Evolutionary conservation across 768 basidiomycete genomes (phyloP), one percentile per base, ranked within the genome.

Genomic region (Roridomyces roridus): DNA sequence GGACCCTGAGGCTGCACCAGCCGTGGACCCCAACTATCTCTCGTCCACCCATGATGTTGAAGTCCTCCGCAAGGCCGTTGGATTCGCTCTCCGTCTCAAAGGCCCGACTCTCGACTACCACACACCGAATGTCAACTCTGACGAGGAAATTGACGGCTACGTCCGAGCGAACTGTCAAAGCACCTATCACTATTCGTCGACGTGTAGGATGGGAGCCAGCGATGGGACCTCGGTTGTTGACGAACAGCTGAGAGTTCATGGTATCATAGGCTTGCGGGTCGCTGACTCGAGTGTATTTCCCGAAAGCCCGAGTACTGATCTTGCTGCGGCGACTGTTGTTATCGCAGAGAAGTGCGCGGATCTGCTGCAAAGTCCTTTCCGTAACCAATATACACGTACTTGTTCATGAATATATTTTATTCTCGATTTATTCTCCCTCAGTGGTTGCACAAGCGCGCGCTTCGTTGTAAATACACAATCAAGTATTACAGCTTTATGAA

Each of bases 281-380:
- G 57, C 60, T 11, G 68, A 69, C 40, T 59, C 61, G 18, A 60
- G 57, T 29, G 47, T 67, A 18, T 63, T 67, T 26, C 66, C 68
- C 23, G 52, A 50, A 36, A 59, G 66, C 23, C 39, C 60, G 25
- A 45, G 51, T 12, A 41, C 50, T 12, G 65, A 67, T 62, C 28
- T 52, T 6, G 55, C 57, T 26, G 66, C 65, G 3, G 46, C 61
- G 0, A 53, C 50, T 2, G 63, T 63, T 12, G 59, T 55, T 26
- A 41, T 64, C 24, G 68, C 66, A 11, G 68, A 69, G 44, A 65
- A 59, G 34, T 65, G 72, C 43, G 23, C 42, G 12, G 41, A 7
- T 31, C 14, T 31, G 29, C 29, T 31, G 14, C 29, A 31, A 6
- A 14, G 29, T 31, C n/a, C n/a, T 31, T 31, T 31, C 29, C 29